Base-by-base conservation (phyloP, 1,284 basidiomycete genomes). In the Puccinia novopanici region DNA sequence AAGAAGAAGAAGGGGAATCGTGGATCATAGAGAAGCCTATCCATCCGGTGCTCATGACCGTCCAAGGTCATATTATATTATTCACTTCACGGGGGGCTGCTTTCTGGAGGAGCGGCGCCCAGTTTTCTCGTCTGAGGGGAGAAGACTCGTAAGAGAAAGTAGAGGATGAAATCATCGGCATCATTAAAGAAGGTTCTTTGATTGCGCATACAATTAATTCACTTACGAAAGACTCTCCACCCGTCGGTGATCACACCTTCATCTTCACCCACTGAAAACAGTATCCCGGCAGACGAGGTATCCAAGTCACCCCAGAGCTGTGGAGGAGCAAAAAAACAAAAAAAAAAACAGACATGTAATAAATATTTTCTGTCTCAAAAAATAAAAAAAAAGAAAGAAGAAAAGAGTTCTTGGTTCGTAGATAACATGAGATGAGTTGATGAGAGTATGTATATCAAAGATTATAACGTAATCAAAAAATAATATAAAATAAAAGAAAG, bases 401-500 rank as follows among this genome's bases (percentile, higher is more conserved):
- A 8, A 45, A 24, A 24, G 24, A 57, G 55, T 57, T 59, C 57
- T 59, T 59, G 27, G 27, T 59, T 59, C 27, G 27, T 59, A 57
- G n/a, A 30, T 57, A 30, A 27, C 24, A 57, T 27, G 57, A 30
- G 3, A 15, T 45, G n/a, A 59, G 57, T 37, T 40, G 61, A 65
- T 65, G 59, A 65, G n/a, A 19, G 15, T 65, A 65, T 65, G 61
- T 65, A 65, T 65, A 65, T 42, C 61, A 65, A 65, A 65, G 22
- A 65, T 65, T 65, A 65, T 22, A 65, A n/a, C 40, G 61, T 65
- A 65, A 65, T 65, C 61, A 65, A 65, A 65, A 65, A 65, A 52
- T 4, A 30, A 59, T 4, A 57, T 10, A 10, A 37, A 13, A 34
- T 27, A 5, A 42, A 65, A 65, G 22, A 42, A 42, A 48, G 42